Evolutionary conservation across 2,329 filamentous ascomycete genomes (phyloP).

Genomic region (Neofusicoccum ribis): DNA sequence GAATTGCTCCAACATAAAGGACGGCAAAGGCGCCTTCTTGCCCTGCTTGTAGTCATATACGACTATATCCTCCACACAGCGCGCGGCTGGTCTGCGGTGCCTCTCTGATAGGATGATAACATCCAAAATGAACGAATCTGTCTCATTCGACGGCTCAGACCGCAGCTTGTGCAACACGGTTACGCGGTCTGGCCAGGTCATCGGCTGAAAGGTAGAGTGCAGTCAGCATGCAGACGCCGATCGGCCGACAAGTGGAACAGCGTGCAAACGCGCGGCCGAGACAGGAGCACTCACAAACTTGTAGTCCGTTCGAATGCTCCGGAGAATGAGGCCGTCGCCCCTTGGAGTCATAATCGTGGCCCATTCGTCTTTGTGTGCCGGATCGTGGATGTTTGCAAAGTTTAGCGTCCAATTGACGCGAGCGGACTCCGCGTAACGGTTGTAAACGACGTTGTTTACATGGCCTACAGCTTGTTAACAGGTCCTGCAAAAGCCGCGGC

Average conservation of each 20-base stretch:
- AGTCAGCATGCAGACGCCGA: constrained; percentile 7
- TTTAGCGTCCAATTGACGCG: constrained; percentile 77
- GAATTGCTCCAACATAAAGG: constrained; percentile 64
- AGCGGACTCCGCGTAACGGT: constrained; percentile 78
- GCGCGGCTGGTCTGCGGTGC: constrained; percentile 70
- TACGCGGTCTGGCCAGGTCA: constrained; percentile 79
- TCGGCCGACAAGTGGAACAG: constrained; percentile 2
- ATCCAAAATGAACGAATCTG: constrained; percentile 60
- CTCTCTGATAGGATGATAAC: constrained; percentile 72
- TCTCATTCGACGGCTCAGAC: constrained; percentile 49
- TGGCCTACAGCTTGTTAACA: constrained; percentile 56
- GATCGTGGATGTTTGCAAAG: constrained; percentile 64
- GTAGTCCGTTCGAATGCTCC: constrained; percentile 78
- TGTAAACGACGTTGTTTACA: constrained; percentile 85
- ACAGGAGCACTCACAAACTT: constrained; percentile 70
- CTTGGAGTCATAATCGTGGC: constrained; percentile 65
- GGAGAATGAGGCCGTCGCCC: constrained; percentile 72
- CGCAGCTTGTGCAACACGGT: constrained; percentile 80
- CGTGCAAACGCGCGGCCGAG: constrained; percentile 20
- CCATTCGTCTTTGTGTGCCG: constrained; percentile 65
- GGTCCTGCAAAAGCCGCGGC: neutral
- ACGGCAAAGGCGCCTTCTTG: constrained; percentile 58
- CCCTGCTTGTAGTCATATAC: constrained; percentile 70
- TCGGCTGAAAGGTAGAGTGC: constrained; percentile 49
- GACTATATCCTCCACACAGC: constrained; percentile 75